Evolutionary conservation across 2,329 filamentous ascomycete genomes (phyloP), one percentile per base, ranked within the genome.

Genomic region (Talaromyces sp.): DNA sequence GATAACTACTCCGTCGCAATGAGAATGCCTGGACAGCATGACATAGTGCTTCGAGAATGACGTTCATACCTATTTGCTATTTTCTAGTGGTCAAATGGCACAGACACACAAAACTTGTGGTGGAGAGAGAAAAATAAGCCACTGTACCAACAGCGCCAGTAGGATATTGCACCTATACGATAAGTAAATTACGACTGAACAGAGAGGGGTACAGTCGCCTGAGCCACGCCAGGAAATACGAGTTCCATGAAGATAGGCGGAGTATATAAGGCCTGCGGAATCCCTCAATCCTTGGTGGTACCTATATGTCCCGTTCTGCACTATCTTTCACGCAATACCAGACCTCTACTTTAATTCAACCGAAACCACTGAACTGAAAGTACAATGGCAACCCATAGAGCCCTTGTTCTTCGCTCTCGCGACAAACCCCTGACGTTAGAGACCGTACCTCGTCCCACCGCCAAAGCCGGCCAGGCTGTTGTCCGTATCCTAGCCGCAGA

Each of bases 381-480:
- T 5, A n/a, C 11, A 51, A 65, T 65, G 63, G 63, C 63, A 61
- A 65, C 43, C 2, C 43, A 56, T 5, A 60, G n/a, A 31, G 64
- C 64, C 25, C 51, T 66, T 10, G 60, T 63, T 25, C 64, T 66
- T 22, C 47, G 40, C 13, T 47, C 45, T 27, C 64, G 64, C n/a
- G 51, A 66, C 38, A 58, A 68, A 34, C 72, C 72, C 15, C 69
- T 77, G 58, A 59, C 65, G 2, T 54, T 80, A 36, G 72, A 77
- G 62, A 71, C 65, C 5, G 47, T 77, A 3, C 69, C 75, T 40
- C 77, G 72, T 4, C 80, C 77, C 0, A 45, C 68, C 22, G 68
- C 75, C 0, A 70, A 60, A 15, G 71, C 72, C 5, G 81, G 81
- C 38, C 77, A 70, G 38, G 80, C 75, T 15, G 68, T 82, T 10